Percentiles rank a stretch among this genome's conserved stretches.
phyloP scores from a whole-genome alignment of 176 grass and related monocot species.

The Oryza glumipatula region DNA sequence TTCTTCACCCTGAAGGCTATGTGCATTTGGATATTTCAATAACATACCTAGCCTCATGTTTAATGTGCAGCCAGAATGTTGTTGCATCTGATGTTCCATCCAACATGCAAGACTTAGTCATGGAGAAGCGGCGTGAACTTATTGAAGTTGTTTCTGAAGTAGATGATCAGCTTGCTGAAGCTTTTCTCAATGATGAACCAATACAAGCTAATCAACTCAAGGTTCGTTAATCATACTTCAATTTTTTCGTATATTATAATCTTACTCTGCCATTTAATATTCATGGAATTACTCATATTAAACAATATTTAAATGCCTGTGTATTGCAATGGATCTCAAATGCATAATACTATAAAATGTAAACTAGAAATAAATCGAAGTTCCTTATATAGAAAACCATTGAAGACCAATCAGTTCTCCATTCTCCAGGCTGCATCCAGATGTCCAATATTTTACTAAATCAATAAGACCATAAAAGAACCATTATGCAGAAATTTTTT shows the following conservation, averaged over 20 bases:
- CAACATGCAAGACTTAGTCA: conserved; percentile 69
- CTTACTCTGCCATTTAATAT: conserved; percentile 27
- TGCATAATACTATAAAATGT: neutral
- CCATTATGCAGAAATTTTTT: neutral
- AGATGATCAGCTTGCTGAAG: conserved; percentile 95
- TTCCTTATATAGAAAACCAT: neutral
- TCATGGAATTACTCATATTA: conserved; percentile 14
- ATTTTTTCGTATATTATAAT: conserved; percentile 14
- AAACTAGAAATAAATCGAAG: neutral
- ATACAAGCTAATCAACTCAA: conserved; percentile 77
- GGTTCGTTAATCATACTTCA: conserved; percentile 50
- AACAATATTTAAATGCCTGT: neutral
- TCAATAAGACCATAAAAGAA: neutral
- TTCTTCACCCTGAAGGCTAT: conserved; percentile 9
- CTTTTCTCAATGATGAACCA: conserved; percentile 95
- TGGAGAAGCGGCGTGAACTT: conserved; percentile 87
- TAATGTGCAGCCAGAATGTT: conserved; percentile 73
- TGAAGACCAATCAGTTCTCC: neutral
- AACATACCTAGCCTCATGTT: conserved; percentile 5
- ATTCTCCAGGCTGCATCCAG: neutral
- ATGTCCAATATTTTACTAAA: neutral
- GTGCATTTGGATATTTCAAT: conserved; percentile 29
- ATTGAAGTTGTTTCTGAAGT: conserved; percentile 98
- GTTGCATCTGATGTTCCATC: conserved; percentile 69
- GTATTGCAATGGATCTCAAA: neutral